Percentiles rank a stretch among this genome's conserved stretches.
phyloP scores from a whole-genome alignment of 352 stramenopile genomes.

The Hyaloperonospora brassicae region DNA sequence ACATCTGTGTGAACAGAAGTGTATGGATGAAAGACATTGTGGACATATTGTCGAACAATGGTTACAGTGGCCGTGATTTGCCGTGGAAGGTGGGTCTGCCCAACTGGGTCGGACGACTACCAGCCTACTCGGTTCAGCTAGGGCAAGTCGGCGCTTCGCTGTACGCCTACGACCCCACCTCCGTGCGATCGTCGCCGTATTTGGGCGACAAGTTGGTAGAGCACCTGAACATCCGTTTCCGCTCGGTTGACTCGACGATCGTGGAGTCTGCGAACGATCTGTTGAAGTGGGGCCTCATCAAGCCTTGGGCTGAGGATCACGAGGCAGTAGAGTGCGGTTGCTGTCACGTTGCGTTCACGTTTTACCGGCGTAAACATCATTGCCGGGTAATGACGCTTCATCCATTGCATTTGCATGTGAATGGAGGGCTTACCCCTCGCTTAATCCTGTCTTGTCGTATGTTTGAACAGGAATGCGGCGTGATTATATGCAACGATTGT shows the following conservation, averaged over 20 bases:
- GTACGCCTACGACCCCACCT: conserved; percentile 54
- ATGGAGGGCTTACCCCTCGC: conserved; percentile 2
- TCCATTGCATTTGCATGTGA: background rate
- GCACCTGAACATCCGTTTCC: conserved; percentile 71
- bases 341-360: conserved; percentile 72
- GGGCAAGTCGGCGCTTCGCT: conserved; percentile 76
- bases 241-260: conserved; percentile 46
- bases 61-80: conserved; percentile 80
- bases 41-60: conserved; percentile 74
- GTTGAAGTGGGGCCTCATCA: conserved; percentile 81
- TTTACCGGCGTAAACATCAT: conserved; percentile 77
- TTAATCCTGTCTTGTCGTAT: conserved; percentile 2
- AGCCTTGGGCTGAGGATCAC: conserved; percentile 84
- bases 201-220: conserved; percentile 76
- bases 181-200: conserved; percentile 58
- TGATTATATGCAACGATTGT: conserved; percentile 82
- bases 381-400: conserved; percentile 45
- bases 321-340: conserved; percentile 63
- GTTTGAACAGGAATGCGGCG: conserved; percentile 62
- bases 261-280: conserved; percentile 81
- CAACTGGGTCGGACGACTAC: conserved; percentile 78
- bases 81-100: conserved; percentile 73
- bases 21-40: conserved; percentile 88
- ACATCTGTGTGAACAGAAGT: conserved; percentile 80
- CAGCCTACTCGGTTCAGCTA: conserved; percentile 77